Percentiles rank a stretch among this genome's conserved stretches.
These are phyloP conservation scores for Ilyonectria mors-panacis DNA, from an alignment of 2,329 filamentous ascomycete genomes.

Conservation along the genomic window DNA sequence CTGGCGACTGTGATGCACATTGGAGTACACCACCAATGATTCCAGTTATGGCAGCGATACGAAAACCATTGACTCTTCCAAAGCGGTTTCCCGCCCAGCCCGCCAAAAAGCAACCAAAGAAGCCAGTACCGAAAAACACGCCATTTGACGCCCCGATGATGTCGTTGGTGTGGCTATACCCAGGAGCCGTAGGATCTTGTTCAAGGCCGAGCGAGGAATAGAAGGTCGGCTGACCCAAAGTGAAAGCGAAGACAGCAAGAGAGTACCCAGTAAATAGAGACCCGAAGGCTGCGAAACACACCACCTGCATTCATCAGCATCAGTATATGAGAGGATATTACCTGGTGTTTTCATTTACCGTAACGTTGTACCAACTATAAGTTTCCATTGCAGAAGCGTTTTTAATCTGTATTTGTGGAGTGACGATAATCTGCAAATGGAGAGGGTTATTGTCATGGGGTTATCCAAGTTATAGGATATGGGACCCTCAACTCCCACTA, in stretches of 20 bases:
- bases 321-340: not conserved
- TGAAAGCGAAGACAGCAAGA: slow-evolving; percentile 17
- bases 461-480: not conserved
- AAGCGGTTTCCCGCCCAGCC: slow-evolving; percentile 22
- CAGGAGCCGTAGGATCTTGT: slow-evolving; percentile 1
- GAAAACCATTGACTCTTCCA: slow-evolving; percentile 19
- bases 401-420: not conserved
- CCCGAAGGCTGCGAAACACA: slow-evolving; percentile 19
- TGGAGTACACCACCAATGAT: slow-evolving; percentile 18
- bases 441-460: not conserved
- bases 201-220: slow-evolving; percentile 19
- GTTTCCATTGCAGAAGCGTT: not conserved
- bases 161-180: slow-evolving; percentile 14
- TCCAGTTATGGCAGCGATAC: slow-evolving; percentile 14
- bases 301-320: slow-evolving; percentile 3
- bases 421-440: not conserved
- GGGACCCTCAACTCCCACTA: not conserved
- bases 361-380: slow-evolving; percentile 16
- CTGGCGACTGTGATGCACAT: slow-evolving; percentile 15
- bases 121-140: slow-evolving; percentile 18
- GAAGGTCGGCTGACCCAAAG: slow-evolving; percentile 16
- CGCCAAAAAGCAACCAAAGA: slow-evolving; percentile 19
- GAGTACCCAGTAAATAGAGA: slow-evolving; percentile 20
- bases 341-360: not conserved
- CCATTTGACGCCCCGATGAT: slow-evolving; percentile 17